These are phyloP conservation scores for Emergomyces orientalis DNA, from an alignment of 2,329 filamentous ascomycete genomes.

Conservation along the genomic window DNA sequence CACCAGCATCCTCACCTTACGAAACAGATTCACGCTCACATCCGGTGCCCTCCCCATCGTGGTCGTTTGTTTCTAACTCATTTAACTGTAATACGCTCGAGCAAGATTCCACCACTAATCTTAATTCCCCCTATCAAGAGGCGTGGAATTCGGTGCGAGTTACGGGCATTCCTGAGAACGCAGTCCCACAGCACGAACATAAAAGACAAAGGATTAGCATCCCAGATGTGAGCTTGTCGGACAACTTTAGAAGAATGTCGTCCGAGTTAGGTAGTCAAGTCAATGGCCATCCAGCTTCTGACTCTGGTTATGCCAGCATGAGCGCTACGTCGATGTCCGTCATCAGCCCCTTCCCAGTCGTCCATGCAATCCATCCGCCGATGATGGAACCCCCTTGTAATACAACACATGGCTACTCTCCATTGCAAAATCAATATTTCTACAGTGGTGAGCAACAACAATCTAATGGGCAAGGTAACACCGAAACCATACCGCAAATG, in stretches of 20 bases:
- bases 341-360: slow-evolving; percentile 21
- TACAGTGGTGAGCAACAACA: not conserved
- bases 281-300: slow-evolving; percentile 23
- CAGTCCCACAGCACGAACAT: slow-evolving; percentile 12
- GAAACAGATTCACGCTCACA: not conserved
- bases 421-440: not conserved
- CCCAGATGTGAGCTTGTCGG: slow-evolving; percentile 20
- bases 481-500: not conserved
- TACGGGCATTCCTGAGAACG: slow-evolving; percentile 20
- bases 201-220: slow-evolving; percentile 16
- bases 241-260: slow-evolving; percentile 21
- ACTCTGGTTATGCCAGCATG: slow-evolving; percentile 31
- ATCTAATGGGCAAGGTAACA: not conserved
- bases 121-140: slow-evolving; percentile 18
- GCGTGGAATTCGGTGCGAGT: slow-evolving; percentile 28
- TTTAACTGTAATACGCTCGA: not conserved
- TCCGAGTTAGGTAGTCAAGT: slow-evolving; percentile 24
- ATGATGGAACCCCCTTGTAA: not conserved
- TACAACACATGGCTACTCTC: not conserved
- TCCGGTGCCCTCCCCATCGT: not conserved
- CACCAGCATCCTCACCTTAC: not conserved
- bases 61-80: not conserved
- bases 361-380: slow-evolving; percentile 6
- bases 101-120: not conserved
- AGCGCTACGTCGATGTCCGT: slow-evolving; percentile 24